A percentile compares a stretch with the other conserved stretches of the same genome.
phyloP scores from a whole-genome alignment of 2,329 filamentous ascomycete genomes.

The Monosporascus ibericus region DNA sequence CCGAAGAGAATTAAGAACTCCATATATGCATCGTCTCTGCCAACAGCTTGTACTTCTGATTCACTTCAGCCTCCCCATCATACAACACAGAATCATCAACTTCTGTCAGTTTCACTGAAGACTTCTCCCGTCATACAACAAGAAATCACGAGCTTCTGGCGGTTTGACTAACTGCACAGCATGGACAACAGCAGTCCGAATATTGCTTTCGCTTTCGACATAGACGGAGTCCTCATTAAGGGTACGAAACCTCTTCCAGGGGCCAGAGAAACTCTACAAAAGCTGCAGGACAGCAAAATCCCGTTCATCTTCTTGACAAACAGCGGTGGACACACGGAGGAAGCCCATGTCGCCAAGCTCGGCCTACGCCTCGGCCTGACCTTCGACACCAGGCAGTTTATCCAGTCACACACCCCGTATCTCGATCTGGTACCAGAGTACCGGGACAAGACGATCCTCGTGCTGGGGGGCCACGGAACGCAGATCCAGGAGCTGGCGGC shows the following conservation, averaged over 20 bases:
- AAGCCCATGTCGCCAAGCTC: conserved; percentile 54
- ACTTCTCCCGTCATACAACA: too few relatives aligned
- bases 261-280: conserved; percentile 51
- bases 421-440: conserved; percentile 45
- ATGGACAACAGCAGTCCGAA: background rate
- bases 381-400: conserved; percentile 40
- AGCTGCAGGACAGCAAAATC: conserved; percentile 54
- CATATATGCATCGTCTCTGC: too few relatives aligned
- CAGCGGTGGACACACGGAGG: conserved; percentile 63
- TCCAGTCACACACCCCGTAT: conserved; percentile 73
- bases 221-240: conserved; percentile 61
- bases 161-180: too few relatives aligned
- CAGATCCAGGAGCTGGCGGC: conserved; percentile 23
- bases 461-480: conserved; percentile 42
- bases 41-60: too few relatives aligned
- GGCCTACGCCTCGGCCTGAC: conserved; percentile 45
- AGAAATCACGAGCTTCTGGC: too few relatives aligned
- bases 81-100: too few relatives aligned
- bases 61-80: too few relatives aligned
- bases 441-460: conserved; percentile 45
- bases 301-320: conserved; percentile 73
- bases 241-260: conserved; percentile 56
- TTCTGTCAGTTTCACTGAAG: too few relatives aligned
- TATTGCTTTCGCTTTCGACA: conserved; percentile 27
- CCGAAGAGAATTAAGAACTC: too few relatives aligned